Conservation (phyloP, 2,329 filamentous ascomycete genomes). For the Venturia oleaginea region DNA sequence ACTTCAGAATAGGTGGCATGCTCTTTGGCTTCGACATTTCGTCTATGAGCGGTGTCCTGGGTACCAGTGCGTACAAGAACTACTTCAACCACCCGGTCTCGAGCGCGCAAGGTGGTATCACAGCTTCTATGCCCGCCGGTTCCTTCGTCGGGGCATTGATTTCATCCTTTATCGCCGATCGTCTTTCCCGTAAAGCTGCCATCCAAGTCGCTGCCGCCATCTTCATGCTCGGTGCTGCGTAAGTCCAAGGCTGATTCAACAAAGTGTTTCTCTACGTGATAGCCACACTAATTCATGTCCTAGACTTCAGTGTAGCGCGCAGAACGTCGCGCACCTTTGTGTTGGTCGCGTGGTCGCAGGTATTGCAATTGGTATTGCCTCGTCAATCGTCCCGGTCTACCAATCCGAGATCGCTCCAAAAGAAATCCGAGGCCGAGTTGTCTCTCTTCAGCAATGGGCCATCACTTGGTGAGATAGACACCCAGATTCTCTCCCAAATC, state of each 20-base stretch:
- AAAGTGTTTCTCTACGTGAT: neutral
- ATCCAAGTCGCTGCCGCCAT: conserved; percentile 36
- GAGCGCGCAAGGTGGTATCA: conserved; percentile 34
- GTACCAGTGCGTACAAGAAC: conserved; percentile 28
- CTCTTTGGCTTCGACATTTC: conserved; percentile 33
- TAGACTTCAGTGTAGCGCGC: conserved; percentile 27
- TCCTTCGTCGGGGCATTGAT: conserved; percentile 38
- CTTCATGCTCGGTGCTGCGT: conserved; percentile 38
- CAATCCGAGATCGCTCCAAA: conserved; percentile 68
- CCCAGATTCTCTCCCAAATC: neutral
- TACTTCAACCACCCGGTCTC: conserved; percentile 27
- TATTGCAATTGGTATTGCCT: conserved; percentile 77
- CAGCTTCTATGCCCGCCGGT: conserved; percentile 41
- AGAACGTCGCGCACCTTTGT: conserved; percentile 35
- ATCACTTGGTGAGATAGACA: conserved; percentile 44
- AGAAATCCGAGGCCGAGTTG: conserved; percentile 43
- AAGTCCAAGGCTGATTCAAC: conserved; percentile 10
- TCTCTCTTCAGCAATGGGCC: conserved; percentile 55
- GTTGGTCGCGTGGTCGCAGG: conserved; percentile 73
- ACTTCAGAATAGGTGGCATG: conserved; percentile 21
- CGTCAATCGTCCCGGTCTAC: conserved; percentile 87
- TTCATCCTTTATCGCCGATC: conserved; percentile 39
- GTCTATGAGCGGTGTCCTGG: conserved; percentile 31
- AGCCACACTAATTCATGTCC: neutral
- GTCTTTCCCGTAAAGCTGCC: conserved; percentile 34